phyloP scores from a whole-genome alignment of 345 rosid species.

The Cochlearia excelsa region DNA sequence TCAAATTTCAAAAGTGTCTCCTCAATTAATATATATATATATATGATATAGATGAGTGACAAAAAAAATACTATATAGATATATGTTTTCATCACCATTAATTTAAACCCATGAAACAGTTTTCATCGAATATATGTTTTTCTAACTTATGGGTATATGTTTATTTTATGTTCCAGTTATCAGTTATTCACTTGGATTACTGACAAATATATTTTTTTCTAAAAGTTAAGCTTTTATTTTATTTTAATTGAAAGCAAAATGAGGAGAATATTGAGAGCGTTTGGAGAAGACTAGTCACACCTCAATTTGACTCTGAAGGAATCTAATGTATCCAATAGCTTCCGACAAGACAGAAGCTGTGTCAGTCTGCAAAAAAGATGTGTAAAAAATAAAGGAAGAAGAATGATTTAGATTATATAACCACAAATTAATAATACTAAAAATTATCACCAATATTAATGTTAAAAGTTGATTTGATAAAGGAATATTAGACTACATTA shows the following conservation, averaged over 20 bases:
- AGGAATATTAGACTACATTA: not conserved
- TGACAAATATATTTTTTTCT: not conserved
- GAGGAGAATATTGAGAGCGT: slow-evolving; percentile 22
- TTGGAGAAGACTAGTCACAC: slow-evolving; percentile 46
- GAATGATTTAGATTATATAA: slow-evolving; percentile 35
- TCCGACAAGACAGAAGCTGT: slow-evolving; percentile 99
- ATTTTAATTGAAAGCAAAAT: slow-evolving; percentile 12
- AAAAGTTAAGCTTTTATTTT: slow-evolving; percentile 4
- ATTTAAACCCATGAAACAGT: slow-evolving; percentile 3
- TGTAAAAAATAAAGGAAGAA: slow-evolving; percentile 40
- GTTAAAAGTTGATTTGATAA: slow-evolving; percentile 10
- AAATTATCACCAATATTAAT: slow-evolving; percentile 9
- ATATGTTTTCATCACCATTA: not conserved
- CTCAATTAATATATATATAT: too few species aligned
- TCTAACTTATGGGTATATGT: not conserved
- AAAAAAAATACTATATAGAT: too few species aligned
- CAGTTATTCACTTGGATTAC: slow-evolving; percentile 1
- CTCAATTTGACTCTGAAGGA: slow-evolving; percentile 99
- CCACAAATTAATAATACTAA: slow-evolving; percentile 8
- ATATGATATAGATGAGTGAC: too few species aligned
- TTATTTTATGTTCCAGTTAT: slow-evolving; percentile 3
- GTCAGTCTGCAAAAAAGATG: slow-evolving; percentile 90
- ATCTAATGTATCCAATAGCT: slow-evolving; percentile 99
- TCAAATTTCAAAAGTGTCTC: too few species aligned
- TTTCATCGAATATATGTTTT: not conserved